A percentile compares a stretch with the other conserved stretches of the same genome.
These are phyloP conservation scores for Sherardia arvensis DNA, from an alignment of 257 asterid species.

Conservation along the genomic window DNA sequence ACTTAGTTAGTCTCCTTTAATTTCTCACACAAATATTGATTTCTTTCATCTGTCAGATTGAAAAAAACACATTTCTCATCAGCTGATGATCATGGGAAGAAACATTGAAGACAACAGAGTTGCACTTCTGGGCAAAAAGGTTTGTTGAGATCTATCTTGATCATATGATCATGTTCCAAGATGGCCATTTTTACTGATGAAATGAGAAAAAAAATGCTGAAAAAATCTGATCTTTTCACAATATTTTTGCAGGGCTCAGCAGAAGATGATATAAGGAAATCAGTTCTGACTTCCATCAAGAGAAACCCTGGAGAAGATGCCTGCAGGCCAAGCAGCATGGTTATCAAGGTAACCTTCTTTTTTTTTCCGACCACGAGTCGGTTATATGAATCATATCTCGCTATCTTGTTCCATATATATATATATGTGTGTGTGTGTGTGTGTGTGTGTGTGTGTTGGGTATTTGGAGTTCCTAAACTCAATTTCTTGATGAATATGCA, in stretches of 20 bases:
- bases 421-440: too few species aligned
- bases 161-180: not conserved
- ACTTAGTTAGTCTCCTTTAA: not conserved
- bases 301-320: constrained; percentile 18
- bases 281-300: constrained; percentile 25
- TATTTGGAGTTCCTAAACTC: not conserved
- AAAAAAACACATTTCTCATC: not conserved
- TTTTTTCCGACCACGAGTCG: not conserved
- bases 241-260: constrained; percentile 18
- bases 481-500: constrained; percentile 17
- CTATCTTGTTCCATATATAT: too few species aligned
- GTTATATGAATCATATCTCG: not conserved
- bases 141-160: too few species aligned
- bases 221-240: not conserved
- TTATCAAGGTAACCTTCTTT: constrained; percentile 38
- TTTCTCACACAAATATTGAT: constrained; percentile 3
- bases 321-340: constrained; percentile 67
- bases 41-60: not conserved
- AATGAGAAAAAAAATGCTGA: not conserved
- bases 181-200: too few species aligned
- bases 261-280: constrained; percentile 51
- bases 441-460: too few species aligned
- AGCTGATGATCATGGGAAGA: constrained; percentile 29
- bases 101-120: constrained; percentile 14
- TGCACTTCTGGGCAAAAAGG: constrained; percentile 9